phyloP scores from a whole-genome alignment of 176 grass and related monocot species.

The Musa schizocarpa region DNA sequence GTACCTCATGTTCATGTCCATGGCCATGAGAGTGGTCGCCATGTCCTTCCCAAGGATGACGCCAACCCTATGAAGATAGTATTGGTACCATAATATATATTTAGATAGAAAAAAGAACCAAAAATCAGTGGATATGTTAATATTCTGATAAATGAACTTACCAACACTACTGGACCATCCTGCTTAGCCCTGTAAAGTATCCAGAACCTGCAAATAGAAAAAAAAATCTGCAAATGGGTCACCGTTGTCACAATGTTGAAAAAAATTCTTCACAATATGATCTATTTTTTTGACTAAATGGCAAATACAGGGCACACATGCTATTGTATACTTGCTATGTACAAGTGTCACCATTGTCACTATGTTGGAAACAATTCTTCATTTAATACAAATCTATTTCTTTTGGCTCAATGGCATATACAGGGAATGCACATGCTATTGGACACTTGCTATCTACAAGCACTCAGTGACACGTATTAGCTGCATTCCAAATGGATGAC shows the following conservation, averaged over 20 bases:
- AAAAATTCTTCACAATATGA: too few species aligned
- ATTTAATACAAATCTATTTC: neutral
- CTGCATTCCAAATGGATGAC: too few species aligned
- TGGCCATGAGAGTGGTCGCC: constrained; percentile 69
- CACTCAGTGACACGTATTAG: too few species aligned
- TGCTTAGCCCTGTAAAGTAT: constrained; percentile 96
- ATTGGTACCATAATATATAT: neutral
- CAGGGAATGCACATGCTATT: neutral
- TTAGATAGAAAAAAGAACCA: neutral
- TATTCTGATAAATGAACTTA: constrained; percentile 24
- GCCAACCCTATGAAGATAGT: constrained; percentile 55
- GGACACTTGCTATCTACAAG: too few species aligned
- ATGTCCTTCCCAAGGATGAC: constrained; percentile 92
- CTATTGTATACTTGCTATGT: too few species aligned
- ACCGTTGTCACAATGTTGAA: neutral
- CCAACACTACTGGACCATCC: constrained; percentile 74
- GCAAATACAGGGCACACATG: too few species aligned
- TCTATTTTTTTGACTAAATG: neutral
- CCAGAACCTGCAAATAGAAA: constrained; percentile 62
- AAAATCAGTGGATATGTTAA: neutral
- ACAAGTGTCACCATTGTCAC: too few species aligned
- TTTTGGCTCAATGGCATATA: neutral
- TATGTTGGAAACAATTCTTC: neutral
- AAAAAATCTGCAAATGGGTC: constrained; percentile 8
- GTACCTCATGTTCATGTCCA: constrained; percentile 64